Conservation (phyloP, 371 early-diverging fungal species). For the Choanephora cucurbitarum region DNA sequence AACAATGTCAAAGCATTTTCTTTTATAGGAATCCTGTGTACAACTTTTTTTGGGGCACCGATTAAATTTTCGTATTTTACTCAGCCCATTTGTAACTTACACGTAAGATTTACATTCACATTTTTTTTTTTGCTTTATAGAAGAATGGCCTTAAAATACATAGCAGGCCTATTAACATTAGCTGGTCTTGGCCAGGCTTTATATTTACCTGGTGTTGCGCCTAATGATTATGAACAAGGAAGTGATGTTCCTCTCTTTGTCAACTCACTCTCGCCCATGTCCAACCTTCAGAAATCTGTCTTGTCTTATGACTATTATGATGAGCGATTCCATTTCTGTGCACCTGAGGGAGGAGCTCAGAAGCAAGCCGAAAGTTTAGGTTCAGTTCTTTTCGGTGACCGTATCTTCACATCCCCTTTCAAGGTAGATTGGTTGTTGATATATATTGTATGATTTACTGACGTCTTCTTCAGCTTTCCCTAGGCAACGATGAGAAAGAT, state of each 20-base stretch:
- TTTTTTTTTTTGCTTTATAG: not conserved
- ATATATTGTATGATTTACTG: not conserved
- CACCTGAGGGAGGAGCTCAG: slow-evolving; percentile 68
- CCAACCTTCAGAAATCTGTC: slow-evolving; percentile 66
- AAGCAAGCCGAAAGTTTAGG: slow-evolving; percentile 86
- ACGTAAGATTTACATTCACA: no score
- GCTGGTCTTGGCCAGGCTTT: slow-evolving; percentile 51
- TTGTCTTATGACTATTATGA: slow-evolving; percentile 89
- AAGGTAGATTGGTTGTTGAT: slow-evolving; percentile 49
- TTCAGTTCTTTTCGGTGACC: slow-evolving; percentile 93
- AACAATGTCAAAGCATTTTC: no score
- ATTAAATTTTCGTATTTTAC: no score
- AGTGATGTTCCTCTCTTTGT: slow-evolving; percentile 78
- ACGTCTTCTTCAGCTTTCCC: slow-evolving; percentile 19
- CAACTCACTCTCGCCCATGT: slow-evolving; percentile 86
- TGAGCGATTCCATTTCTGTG: slow-evolving; percentile 84
- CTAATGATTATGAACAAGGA: slow-evolving; percentile 77
- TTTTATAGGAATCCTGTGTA: no score
- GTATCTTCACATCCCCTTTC: slow-evolving; percentile 86
- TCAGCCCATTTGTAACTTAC: no score
- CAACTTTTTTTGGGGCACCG: no score
- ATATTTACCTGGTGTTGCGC: slow-evolving; percentile 95
- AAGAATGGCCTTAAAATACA: slow-evolving; percentile 9
- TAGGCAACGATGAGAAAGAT: slow-evolving; percentile 52
- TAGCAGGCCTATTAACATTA: slow-evolving; percentile 18